These are phyloP conservation scores for Botrytis squamosa DNA, from an alignment of 2,329 filamentous ascomycete genomes.

Conservation along the genomic window DNA sequence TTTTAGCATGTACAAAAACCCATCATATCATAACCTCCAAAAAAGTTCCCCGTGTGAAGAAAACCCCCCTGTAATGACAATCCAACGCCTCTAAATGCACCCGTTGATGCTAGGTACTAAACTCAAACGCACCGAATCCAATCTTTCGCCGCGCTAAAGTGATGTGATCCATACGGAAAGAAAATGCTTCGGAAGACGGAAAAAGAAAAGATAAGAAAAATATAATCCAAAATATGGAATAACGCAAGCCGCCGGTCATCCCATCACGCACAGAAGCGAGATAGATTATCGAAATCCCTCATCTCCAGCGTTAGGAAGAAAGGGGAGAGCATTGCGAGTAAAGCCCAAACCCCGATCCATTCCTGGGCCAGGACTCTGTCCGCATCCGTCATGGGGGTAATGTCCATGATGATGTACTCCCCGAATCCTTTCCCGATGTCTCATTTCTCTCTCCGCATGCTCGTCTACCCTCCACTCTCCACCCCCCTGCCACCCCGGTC, in stretches of 20 bases:
- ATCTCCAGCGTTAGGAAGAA: background rate
- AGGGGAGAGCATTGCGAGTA: background rate
- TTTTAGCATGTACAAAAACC: slow-evolving; percentile 9
- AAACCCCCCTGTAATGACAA: background rate
- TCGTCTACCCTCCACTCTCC: background rate
- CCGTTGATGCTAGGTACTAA: background rate
- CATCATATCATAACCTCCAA: slow-evolving; percentile 2
- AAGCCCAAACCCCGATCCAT: background rate
- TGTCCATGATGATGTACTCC: background rate
- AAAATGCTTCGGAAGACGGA: background rate
- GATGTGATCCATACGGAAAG: background rate
- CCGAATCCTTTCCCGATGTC: background rate
- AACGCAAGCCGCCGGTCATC: background rate
- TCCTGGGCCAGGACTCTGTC: slow-evolving; percentile 8
- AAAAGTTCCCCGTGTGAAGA: background rate
- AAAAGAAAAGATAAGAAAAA: background rate
- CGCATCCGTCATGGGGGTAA: background rate
- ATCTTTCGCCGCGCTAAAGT: slow-evolving; percentile 11
- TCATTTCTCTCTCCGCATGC: background rate
- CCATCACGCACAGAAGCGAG: background rate
- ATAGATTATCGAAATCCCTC: background rate
- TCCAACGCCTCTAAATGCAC: slow-evolving; percentile 8
- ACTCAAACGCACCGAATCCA: background rate
- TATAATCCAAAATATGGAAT: background rate
- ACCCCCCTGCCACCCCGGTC: background rate